These are phyloP conservation scores for Phyllosticta citriasiana DNA, from an alignment of 2,329 filamentous ascomycete genomes.

Conservation along the genomic window DNA sequence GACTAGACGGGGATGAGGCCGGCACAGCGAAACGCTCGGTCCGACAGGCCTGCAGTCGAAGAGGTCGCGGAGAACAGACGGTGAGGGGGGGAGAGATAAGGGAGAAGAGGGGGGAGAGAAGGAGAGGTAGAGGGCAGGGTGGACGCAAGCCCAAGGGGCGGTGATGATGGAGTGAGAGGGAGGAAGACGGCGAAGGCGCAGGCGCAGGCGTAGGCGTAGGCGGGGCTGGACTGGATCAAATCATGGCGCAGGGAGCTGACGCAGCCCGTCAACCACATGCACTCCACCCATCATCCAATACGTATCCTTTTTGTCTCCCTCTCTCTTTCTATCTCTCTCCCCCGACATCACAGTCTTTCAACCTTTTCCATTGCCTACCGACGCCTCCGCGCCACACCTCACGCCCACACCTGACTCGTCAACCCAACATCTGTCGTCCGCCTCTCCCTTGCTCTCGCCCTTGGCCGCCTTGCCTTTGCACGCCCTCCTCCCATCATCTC, in stretches of 20 bases:
- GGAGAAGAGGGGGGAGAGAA: neutral
- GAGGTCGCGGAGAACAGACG: too few relatives aligned
- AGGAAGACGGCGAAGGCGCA: neutral
- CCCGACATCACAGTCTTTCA: neutral
- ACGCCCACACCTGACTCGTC: neutral
- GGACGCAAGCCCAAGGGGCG: too few relatives aligned
- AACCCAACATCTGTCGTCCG: neutral
- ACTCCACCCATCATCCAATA: neutral
- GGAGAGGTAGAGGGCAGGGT: neutral
- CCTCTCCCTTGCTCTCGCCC: neutral
- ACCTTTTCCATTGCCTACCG: neutral
- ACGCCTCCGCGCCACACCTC: neutral
- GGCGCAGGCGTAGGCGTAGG: neutral
- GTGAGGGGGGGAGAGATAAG: neutral
- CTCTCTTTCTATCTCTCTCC: neutral
- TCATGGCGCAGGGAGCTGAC: neutral
- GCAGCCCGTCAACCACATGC: neutral
- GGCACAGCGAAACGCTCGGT: neutral
- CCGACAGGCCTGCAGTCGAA: neutral
- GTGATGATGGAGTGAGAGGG: neutral
- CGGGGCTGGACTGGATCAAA: neutral
- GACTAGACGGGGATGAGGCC: neutral
- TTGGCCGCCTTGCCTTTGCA: neutral
- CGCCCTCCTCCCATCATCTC: neutral
- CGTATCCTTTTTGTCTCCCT: neutral